Percentiles rank a stretch among this genome's conserved stretches.
These are phyloP conservation scores for Oenanthe sinensis DNA, from an alignment of 129 eudicot genomes.

Conservation along the genomic window DNA sequence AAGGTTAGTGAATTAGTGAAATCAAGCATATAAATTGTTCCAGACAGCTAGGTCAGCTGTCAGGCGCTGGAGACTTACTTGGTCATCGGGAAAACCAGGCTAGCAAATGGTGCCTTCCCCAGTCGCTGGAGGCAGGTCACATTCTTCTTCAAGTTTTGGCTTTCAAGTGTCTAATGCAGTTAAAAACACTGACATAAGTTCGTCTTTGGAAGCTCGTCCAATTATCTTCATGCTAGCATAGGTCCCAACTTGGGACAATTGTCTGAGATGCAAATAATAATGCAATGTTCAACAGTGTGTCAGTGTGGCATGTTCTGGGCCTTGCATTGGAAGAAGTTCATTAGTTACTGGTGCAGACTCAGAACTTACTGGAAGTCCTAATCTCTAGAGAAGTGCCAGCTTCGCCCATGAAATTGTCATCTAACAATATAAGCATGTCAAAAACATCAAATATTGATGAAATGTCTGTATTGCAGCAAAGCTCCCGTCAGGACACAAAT, in stretches of 20 bases:
- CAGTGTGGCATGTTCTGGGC: constrained; percentile 37
- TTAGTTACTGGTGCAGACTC: constrained; percentile 94
- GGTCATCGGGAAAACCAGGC: too few species aligned
- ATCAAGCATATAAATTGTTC: too few species aligned
- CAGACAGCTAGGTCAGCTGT: too few species aligned
- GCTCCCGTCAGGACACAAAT: constrained; percentile 47
- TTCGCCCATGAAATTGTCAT: constrained; percentile 82
- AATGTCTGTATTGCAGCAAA: constrained; percentile 45
- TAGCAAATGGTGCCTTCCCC: too few species aligned
- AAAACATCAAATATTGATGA: constrained; percentile 79
- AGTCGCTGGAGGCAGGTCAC: constrained; percentile 16
- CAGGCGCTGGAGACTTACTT: too few species aligned
- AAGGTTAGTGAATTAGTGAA: too few species aligned
- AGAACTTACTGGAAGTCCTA: constrained; percentile 80
- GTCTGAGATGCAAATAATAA: constrained; percentile 59
- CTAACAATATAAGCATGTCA: constrained; percentile 72
- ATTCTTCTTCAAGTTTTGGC: constrained; percentile 83
- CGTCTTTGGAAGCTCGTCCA: constrained; percentile 57
- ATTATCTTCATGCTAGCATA: constrained; percentile 39
- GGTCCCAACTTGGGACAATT: constrained; percentile 45
- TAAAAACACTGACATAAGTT: constrained; percentile 51
- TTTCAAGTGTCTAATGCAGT: constrained; percentile 62
- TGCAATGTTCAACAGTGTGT: constrained; percentile 39
- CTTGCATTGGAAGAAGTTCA: constrained; percentile 81
- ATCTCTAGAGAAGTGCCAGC: constrained; percentile 69